Percentiles rank a stretch among this genome's conserved stretches.
These are phyloP conservation scores for Aurantiochytrium sp. DNA, from an alignment of 108 stramenopile genomes.

Conservation along the genomic window DNA sequence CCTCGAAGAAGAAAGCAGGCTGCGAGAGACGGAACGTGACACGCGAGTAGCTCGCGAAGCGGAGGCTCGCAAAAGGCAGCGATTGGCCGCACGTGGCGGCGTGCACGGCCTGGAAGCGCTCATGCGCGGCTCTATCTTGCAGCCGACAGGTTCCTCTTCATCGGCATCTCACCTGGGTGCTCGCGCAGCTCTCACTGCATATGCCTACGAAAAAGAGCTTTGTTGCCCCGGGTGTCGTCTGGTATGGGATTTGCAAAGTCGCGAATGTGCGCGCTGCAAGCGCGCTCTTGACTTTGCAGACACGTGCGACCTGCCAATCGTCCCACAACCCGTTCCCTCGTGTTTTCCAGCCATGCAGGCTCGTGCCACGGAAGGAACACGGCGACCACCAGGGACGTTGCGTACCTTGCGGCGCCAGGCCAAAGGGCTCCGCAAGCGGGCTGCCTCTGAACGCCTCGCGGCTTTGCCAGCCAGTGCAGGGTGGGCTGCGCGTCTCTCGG, in stretches of 20 bases:
- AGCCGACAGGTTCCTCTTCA: not conserved
- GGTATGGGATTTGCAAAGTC: not conserved
- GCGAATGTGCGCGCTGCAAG: not conserved
- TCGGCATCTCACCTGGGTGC: not conserved
- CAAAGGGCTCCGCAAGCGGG: not conserved
- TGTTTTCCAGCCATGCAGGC: not conserved
- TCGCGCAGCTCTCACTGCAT: not conserved
- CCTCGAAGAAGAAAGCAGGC: not conserved
- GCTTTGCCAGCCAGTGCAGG: not conserved
- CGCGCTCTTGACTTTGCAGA: not conserved
- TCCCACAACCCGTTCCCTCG: not conserved
- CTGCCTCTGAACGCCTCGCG: not conserved
- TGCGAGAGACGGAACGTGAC: not conserved
- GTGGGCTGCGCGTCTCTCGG: not conserved
- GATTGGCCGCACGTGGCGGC: not conserved
- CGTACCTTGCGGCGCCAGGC: not conserved
- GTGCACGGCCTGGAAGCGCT: not conserved
- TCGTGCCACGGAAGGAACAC: not conserved
- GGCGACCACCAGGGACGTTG: not conserved
- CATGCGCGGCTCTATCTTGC: not conserved
- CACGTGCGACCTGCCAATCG: not conserved
- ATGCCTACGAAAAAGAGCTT: not conserved
- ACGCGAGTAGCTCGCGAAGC: not conserved
- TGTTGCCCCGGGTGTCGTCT: not conserved
- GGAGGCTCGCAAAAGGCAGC: not conserved